phyloP scores from a whole-genome alignment of 1,284 basidiomycete genomes.

The Erythrobasidium hasegawianum region DNA sequence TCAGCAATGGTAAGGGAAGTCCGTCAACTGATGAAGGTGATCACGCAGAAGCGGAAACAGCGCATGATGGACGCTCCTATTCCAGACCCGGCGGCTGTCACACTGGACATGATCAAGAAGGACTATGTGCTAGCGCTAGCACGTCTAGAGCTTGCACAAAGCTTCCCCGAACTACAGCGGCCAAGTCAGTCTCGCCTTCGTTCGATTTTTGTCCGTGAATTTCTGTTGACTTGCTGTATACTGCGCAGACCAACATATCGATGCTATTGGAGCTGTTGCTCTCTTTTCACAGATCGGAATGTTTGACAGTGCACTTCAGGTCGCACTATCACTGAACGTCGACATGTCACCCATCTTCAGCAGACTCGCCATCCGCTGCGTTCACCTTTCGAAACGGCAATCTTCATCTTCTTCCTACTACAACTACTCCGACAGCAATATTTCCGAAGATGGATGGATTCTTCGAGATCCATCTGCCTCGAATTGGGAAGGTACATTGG shows the following conservation, averaged over 20 bases:
- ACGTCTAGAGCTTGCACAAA: conserved; percentile 68
- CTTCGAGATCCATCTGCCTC: conserved; percentile 67
- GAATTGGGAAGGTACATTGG: conserved; percentile 74
- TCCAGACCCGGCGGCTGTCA: conserved; percentile 66
- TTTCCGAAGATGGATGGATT: conserved; percentile 71
- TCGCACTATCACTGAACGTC: conserved; percentile 69
- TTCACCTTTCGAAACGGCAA: conserved; percentile 52
- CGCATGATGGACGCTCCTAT: conserved; percentile 42
- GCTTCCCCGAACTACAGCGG: conserved; percentile 58
- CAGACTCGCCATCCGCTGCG: conserved; percentile 70
- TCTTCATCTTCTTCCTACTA: conserved; percentile 15
- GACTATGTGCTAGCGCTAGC: conserved; percentile 78
- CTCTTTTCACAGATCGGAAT: conserved; percentile 73
- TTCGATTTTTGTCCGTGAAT: too few species aligned
- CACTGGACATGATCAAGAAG: conserved; percentile 74
- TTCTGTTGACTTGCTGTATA: too few species aligned
- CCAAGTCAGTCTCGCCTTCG: conserved; percentile 54
- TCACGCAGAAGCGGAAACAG: conserved; percentile 71
- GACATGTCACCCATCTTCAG: conserved; percentile 85
- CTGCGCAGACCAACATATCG: conserved; percentile 59
- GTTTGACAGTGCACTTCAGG: conserved; percentile 74
- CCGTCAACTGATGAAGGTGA: conserved; percentile 39
- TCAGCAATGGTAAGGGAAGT: conserved; percentile 6
- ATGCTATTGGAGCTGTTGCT: conserved; percentile 70
- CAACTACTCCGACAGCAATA: conserved; percentile 54